Evolutionary conservation across 2,329 filamentous ascomycete species (phyloP), one percentile per base, ranked within the genome.

Genomic region (Pseudogymnoascus sp.): DNA sequence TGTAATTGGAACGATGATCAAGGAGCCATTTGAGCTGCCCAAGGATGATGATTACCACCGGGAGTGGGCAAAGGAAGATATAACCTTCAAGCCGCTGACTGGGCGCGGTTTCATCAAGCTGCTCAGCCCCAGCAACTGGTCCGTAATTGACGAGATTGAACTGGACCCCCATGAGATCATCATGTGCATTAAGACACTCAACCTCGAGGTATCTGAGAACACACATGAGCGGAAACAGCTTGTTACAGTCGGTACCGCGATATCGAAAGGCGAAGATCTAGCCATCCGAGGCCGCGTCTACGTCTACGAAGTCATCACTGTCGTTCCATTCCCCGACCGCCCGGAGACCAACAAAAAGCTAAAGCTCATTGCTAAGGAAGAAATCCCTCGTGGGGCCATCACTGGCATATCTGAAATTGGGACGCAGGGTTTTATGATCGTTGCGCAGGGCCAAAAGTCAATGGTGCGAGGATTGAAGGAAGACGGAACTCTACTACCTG

Each of bases 391-490:
- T 58, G 94, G 94, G 8, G 91, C 91, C 3, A 90, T 99, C 22
- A 96, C 93, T 12, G 89, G 90, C 0, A 74, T 99, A 9, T 91
- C 88, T 0, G 87, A 89, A 65, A 87, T 96, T 60, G 93, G 90
- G 41, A 91, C 87, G 0, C 92, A 94, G 74, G 94, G 89, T 1
- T 91, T 93, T 67, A 86, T 95, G 80, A 86, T 94, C 64, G 89
- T 89, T 39, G 92, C 92, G 0, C 94, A 99, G 71, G 94, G 94
- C 0, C 92, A 97, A 70, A 99, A 99, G 75, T 93, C 92, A 73
- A 95, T 99, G 89, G 92, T 99, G 1, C 83, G 94, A 63, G 94
- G 94, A 39, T 81, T 99, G 2, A 97, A 97, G 73, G 94, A 99
- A 73, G 94, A 99, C 71, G 91, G 92, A 0, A 92, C 89, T 1